Base-by-base conservation (phyloP, 2,329 filamentous ascomycete species). In the Ophiosphaerella narmari region DNA sequence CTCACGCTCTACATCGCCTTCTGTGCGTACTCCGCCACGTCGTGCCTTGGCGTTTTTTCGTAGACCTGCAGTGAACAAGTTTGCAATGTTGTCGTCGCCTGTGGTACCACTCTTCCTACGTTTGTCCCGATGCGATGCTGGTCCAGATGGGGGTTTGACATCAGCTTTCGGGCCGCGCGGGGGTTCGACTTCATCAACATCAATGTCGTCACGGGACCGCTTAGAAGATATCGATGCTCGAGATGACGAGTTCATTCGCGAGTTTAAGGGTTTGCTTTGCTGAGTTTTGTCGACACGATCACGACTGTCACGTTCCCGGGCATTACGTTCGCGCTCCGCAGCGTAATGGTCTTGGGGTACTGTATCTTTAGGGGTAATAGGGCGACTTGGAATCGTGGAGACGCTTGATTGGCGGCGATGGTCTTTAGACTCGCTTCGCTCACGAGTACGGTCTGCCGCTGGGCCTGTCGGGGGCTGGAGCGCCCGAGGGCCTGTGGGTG, bases 271-370 rank as follows among this genome's bases (percentile, higher is more conserved):
- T 26, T 63, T 60, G 31, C 36, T 39, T 0, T 52, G 57, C 2
- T 57, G 39, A 5, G 49, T 52, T 38, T 63, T 60, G 29, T 66
- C 60, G 12, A 60, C 60, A 21, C 67, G 65, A 18, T 67, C 67
- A 7, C 62, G 54, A 24, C 60, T 60, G 13, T 68, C 63, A 14
- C 68, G 61, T 44, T 69, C 68, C 1, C 66, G 59, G 12, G 63
- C 64, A n/a, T 72, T 69, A 16, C 56, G 62, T 66, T 89, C 86
- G 18, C 87, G 83, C 70, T 90, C 87, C 0, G 86, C 76, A 1
- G 87, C 86, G 69, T 89, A 86, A n/a, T 83, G 79, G 57, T 88
- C 85, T 48, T 65, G 63, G 11, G 57, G 39, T 1, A 59, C 53
- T 9, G 60, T 47, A 5, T 59, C 59, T 11, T 52, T 50, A 5